Percentiles rank a stretch among this genome's conserved stretches.
These are phyloP conservation scores for Plectosphaerella plurivora DNA, from an alignment of 2,329 filamentous ascomycete genomes.

Conservation along the genomic window DNA sequence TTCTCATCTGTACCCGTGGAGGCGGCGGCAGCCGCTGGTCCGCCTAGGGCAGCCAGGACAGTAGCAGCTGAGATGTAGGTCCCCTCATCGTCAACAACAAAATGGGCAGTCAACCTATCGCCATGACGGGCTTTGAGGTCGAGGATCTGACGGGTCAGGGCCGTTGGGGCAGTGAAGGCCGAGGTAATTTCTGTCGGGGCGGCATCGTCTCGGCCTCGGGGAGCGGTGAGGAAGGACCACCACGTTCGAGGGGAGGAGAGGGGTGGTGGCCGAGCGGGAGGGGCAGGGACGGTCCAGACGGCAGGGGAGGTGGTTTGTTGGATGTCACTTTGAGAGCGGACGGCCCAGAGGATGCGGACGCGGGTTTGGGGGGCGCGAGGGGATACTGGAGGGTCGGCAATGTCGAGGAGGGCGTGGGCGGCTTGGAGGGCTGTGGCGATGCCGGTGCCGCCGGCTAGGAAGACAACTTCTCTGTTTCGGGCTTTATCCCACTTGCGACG, in stretches of 20 bases:
- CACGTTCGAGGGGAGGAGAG: conserved; percentile 8
- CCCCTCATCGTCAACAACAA: conserved; percentile 79
- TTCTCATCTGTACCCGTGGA: conserved; percentile 1
- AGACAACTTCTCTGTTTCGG: conserved; percentile 54
- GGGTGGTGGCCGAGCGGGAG: conserved; percentile 10
- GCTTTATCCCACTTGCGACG: not conserved
- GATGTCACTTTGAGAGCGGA: conserved; percentile 55
- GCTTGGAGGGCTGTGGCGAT: conserved; percentile 86
- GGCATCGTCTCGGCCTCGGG: not conserved
- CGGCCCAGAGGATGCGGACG: conserved; percentile 78
- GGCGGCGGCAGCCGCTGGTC: conserved; percentile 7
- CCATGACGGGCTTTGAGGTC: conserved; percentile 55
- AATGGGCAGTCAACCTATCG: conserved; percentile 58
- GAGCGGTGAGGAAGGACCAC: conserved; percentile 5
- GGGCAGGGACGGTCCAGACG: conserved; percentile 4
- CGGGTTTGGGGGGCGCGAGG: conserved; percentile 22
- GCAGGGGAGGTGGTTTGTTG: conserved; percentile 14
- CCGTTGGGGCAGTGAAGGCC: conserved; percentile 10
- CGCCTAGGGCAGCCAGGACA: conserved; percentile 32
- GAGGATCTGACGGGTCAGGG: conserved; percentile 48
- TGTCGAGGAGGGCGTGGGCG: conserved; percentile 55
- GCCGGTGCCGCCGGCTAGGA: conserved; percentile 88
- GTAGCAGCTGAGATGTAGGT: conserved; percentile 55
- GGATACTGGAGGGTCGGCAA: conserved; percentile 9
- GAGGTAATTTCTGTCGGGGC: conserved; percentile 9